Evolutionary conservation across 2,329 filamentous ascomycete species (phyloP), one percentile per base, ranked within the genome.

Genomic region (Phoma sp.): DNA sequence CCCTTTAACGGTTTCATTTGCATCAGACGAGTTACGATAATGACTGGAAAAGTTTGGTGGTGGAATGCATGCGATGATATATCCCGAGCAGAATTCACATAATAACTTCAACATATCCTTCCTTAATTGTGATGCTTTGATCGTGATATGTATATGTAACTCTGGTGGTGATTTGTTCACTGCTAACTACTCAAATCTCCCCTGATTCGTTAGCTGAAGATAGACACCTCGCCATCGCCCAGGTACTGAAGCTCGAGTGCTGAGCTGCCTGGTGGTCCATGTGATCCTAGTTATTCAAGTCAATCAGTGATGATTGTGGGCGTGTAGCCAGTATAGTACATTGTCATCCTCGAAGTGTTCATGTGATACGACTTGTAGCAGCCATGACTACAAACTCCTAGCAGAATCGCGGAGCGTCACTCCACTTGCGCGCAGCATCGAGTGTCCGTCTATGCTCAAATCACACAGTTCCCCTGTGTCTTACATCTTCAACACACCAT

Each of bases 11-110:
- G 64, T 58, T 65, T 63, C 50, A 59, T 62, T 63, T 73, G 73
- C 71, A 74, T 74, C 61, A 67, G 66, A 74, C 61, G 72, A 74
- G 55, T 73, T 62, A 75, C 59, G 72, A 73, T 71, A 60, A 75
- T 57, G 71, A 73, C 63, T 68, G 68, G 66, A 72, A 74, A 74
- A 73, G 67, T 74, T 70, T 52, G 59, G 51, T 51, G 65, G 58
- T 56, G 47, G 53, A 57, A 61, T 66, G 60, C 65, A 71, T 72
- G 65, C 71, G 67, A 60, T 52, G 44, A 61, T 62, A 48, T 55
- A 57, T 62, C 62, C 58, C 65, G 55, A 65, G 60, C 65, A 59
- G 60, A 71, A 70, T 65, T 24, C 50, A 68, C 43, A 55, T 55
- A 54, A 60, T 63, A 52, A 66, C 43, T 67, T 68, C 57, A 63